phyloP scores from a whole-genome alignment of 139 green algal species.

The Nannochloris sp. region DNA sequence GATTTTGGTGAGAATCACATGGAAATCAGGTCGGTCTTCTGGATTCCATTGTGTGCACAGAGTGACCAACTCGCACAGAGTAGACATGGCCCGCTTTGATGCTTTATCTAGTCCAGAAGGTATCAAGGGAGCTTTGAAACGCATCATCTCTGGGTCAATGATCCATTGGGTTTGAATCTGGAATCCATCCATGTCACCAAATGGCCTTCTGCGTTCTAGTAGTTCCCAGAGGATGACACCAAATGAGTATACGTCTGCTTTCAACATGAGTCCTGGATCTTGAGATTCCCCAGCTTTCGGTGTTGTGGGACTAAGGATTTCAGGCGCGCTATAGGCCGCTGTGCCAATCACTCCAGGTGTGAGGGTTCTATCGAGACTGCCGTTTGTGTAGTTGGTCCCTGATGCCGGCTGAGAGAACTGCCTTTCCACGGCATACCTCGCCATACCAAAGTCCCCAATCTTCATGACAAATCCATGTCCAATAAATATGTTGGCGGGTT shows the following conservation, averaged over 20 bases:
- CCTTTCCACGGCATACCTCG: conserved; percentile 18
- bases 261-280: conserved; percentile 7
- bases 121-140: conserved; percentile 11
- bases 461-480: conserved; percentile 47
- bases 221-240: conserved; percentile 32
- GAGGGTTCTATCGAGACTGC: conserved; percentile 4
- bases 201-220: conserved; percentile 34
- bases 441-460: conserved; percentile 43
- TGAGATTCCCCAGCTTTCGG: neutral
- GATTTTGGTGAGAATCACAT: conserved; percentile 14
- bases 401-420: neutral
- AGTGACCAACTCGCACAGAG: conserved; percentile 14
- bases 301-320: conserved; percentile 28
- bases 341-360: conserved; percentile 29
- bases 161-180: conserved; percentile 39
- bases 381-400: neutral
- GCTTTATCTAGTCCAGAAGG: neutral
- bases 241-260: conserved; percentile 35
- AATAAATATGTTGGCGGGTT: conserved; percentile 46
- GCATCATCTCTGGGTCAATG: conserved; percentile 25
- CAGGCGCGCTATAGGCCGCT: conserved; percentile 34
- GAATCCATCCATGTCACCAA: conserved; percentile 27
- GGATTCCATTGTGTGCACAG: conserved; percentile 26
- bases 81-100: conserved; percentile 10
- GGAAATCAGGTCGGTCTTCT: conserved; percentile 21